These are phyloP conservation scores for Pichia manshurica DNA, from an alignment of 805 yeast genomes.

Conservation along the genomic window DNA sequence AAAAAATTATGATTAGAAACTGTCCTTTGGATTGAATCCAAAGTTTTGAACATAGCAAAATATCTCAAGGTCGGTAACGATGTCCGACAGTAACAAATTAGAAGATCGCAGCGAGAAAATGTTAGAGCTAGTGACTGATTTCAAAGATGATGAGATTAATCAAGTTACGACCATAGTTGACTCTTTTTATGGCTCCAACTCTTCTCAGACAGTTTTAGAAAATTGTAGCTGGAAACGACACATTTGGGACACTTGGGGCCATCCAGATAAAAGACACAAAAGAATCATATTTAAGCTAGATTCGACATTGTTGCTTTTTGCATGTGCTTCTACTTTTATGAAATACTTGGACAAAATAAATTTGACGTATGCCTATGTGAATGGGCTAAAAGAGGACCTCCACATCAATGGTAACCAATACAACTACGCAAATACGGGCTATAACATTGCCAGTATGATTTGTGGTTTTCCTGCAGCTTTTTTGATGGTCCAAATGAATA, in stretches of 20 bases:
- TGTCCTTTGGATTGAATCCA: no score
- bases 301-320: slow-evolving; percentile 4
- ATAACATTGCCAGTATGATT: slow-evolving; percentile 51
- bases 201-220: neutral
- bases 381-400: slow-evolving; percentile 54
- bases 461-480: slow-evolving; percentile 61
- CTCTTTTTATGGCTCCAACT: neutral
- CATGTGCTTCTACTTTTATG: slow-evolving; percentile 5
- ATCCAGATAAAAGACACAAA: slow-evolving; percentile 9
- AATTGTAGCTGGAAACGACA: slow-evolving; percentile 7
- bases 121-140: no score
- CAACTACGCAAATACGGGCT: slow-evolving; percentile 52
- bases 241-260: slow-evolving; percentile 11
- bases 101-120: no score
- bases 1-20: no score
- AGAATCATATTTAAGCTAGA: slow-evolving; percentile 3
- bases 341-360: slow-evolving; percentile 59
- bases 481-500: slow-evolving; percentile 49
- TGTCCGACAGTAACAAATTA: no score
- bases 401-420: slow-evolving; percentile 58
- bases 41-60: no score
- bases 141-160: neutral
- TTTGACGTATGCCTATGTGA: slow-evolving; percentile 59
- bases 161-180: neutral
- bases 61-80: no score